A percentile compares a stretch with the other conserved stretches of the same genome.
Evolutionary conservation across 2,329 filamentous ascomycete genomes (phyloP).

Genomic region (Colletotrichum chlorophyti): DNA sequence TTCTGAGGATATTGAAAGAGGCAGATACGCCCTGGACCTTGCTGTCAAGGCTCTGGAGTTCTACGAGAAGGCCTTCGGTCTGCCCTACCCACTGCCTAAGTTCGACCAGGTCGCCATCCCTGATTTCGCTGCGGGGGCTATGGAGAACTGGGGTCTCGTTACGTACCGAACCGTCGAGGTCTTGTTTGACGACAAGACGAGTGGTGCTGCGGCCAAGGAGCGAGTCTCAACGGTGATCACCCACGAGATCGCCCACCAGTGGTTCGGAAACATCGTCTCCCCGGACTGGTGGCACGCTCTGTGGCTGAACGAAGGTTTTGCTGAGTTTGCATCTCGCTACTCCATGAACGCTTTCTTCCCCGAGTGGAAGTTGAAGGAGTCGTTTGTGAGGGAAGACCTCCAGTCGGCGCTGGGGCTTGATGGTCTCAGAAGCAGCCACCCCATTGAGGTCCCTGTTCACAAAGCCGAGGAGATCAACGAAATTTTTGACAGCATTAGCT

Average conservation of each 20-base stretch:
- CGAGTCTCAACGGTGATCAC: slow-evolving; percentile 94
- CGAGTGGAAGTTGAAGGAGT: slow-evolving; percentile 98
- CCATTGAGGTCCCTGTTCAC: slow-evolving; percentile 96
- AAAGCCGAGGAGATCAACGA: slow-evolving; percentile 96
- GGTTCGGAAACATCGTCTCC: slow-evolving; percentile 97
- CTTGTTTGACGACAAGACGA: slow-evolving; percentile 89
- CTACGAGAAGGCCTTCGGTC: slow-evolving; percentile 94
- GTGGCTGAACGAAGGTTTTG: slow-evolving; percentile 95
- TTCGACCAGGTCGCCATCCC: slow-evolving; percentile 98
- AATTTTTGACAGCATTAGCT: slow-evolving; percentile 97
- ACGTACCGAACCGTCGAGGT: slow-evolving; percentile 94
- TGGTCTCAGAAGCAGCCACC: slow-evolving; percentile 91
- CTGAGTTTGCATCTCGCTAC: slow-evolving; percentile 60
- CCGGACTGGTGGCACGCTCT: slow-evolving; percentile 99
- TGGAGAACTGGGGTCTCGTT: slow-evolving; percentile 93
- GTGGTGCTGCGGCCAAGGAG: slow-evolving; percentile 88
- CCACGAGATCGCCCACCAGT: slow-evolving; percentile 96
- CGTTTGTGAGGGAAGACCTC: slow-evolving; percentile 91
- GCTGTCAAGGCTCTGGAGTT: slow-evolving; percentile 90
- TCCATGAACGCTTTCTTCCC: slow-evolving; percentile 95
- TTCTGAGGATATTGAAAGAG: slow-evolving; percentile 88
- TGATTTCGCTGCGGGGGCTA: slow-evolving; percentile 93
- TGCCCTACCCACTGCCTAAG: slow-evolving; percentile 85
- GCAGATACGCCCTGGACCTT: slow-evolving; percentile 87
- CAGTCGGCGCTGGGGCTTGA: slow-evolving; percentile 88